A percentile compares a stretch with the other conserved stretches of the same genome.
phyloP scores from a whole-genome alignment of 345 rosid genomes.

The Brassica rapa region DNA sequence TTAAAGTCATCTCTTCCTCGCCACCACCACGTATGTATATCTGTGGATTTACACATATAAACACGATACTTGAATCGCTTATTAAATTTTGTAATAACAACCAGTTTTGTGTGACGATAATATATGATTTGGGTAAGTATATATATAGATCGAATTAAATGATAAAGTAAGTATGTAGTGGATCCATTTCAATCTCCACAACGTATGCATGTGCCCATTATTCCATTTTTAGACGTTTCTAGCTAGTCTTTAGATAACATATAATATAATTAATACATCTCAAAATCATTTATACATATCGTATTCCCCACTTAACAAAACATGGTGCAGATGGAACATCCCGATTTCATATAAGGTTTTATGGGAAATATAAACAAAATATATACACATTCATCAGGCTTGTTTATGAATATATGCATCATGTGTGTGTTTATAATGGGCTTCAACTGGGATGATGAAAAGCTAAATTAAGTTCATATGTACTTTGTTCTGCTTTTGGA shows the following conservation, averaged over 20 bases:
- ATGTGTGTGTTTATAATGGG: slow-evolving; percentile 15
- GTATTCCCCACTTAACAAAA: slow-evolving; percentile 31
- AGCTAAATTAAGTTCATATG: slow-evolving; percentile 24
- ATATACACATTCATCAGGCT: not conserved
- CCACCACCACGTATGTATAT: slow-evolving; percentile 16
- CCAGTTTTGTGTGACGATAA: slow-evolving; percentile 32
- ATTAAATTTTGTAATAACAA: slow-evolving; percentile 14
- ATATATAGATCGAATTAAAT: slow-evolving; percentile 31
- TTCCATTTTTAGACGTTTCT: slow-evolving; percentile 40
- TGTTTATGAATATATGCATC: not conserved
- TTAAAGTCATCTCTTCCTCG: slow-evolving; percentile 4
- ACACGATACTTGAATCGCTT: slow-evolving; percentile 21
- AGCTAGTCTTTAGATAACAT: slow-evolving; percentile 45
- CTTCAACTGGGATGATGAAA: slow-evolving; percentile 25
- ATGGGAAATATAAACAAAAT: not conserved
- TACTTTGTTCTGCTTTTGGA: slow-evolving; percentile 8
- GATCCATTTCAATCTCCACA: slow-evolving; percentile 42
- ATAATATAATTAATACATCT: slow-evolving; percentile 35
- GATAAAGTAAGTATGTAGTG: slow-evolving; percentile 40
- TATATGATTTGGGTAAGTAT: slow-evolving; percentile 12
- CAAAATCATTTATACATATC: slow-evolving; percentile 24
- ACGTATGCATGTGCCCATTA: slow-evolving; percentile 45
- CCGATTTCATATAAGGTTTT: slow-evolving; percentile 18
- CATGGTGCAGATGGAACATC: slow-evolving; percentile 36
- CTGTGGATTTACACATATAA: not conserved